These are phyloP conservation scores for Phytopythium cucurbitacearum DNA, from an alignment of 352 stramenopile genomes.

Conservation along the genomic window DNA sequence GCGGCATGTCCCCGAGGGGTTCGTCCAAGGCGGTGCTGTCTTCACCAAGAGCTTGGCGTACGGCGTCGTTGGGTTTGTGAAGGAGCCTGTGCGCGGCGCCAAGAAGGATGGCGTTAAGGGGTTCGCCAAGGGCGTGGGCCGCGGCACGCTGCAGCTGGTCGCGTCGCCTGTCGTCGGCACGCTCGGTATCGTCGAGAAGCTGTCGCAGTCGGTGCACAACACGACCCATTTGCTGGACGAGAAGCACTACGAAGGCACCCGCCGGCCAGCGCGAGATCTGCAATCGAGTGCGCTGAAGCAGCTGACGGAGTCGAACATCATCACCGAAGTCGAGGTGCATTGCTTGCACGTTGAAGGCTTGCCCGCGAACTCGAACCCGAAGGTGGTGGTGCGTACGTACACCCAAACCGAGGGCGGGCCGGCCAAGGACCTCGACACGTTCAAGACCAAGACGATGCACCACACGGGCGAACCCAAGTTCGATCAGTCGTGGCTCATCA, in stretches of 20 bases:
- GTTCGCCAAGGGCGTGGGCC: slow-evolving; percentile 78
- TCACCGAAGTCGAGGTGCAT: slow-evolving; percentile 81
- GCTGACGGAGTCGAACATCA: slow-evolving; percentile 79
- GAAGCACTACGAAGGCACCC: slow-evolving; percentile 70
- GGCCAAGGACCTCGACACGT: slow-evolving; percentile 47
- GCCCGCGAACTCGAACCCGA: slow-evolving; percentile 59
- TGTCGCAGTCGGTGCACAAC: slow-evolving; percentile 80
- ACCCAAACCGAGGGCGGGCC: slow-evolving; percentile 41
- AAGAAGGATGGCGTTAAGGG: slow-evolving; percentile 73
- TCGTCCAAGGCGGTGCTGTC: slow-evolving; percentile 72
- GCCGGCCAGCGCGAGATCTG: slow-evolving; percentile 70
- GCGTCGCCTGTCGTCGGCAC: slow-evolving; percentile 80
- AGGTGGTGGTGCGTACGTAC: slow-evolving; percentile 67
- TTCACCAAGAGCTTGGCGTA: slow-evolving; percentile 76
- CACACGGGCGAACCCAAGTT: slow-evolving; percentile 66
- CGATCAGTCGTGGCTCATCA: slow-evolving; percentile 81
- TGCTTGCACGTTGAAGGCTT: slow-evolving; percentile 66
- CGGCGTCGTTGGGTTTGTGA: slow-evolving; percentile 77
- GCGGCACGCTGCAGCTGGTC: slow-evolving; percentile 73
- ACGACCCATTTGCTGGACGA: slow-evolving; percentile 85
- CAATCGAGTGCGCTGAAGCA: slow-evolving; percentile 52
- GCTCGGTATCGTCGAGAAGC: slow-evolving; percentile 79
- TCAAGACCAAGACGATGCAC: slow-evolving; percentile 67
- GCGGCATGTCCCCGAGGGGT: slow-evolving; percentile 67
- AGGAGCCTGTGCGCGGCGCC: slow-evolving; percentile 70